Percentiles rank a stretch among this genome's conserved stretches.
These are phyloP conservation scores for Prototheca cutis DNA, from an alignment of 163 green algal genomes.

Conservation along the genomic window DNA sequence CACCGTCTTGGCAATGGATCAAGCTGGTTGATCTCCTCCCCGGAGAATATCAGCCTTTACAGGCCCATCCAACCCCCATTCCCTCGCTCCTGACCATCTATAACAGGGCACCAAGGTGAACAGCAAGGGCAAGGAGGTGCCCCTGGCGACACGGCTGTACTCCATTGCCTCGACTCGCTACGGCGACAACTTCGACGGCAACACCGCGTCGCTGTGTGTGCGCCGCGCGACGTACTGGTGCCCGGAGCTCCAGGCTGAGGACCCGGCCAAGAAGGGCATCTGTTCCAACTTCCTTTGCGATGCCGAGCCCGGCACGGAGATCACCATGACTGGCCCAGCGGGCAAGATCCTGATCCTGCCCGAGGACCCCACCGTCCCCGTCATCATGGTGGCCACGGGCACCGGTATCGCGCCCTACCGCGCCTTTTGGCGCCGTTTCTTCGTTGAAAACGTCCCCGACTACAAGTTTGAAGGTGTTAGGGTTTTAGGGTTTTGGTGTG, in stretches of 20 bases:
- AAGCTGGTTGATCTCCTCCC: too few species aligned
- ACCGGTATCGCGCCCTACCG: slow-evolving; percentile 98
- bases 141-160: slow-evolving; percentile 91
- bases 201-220: slow-evolving; percentile 93
- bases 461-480: slow-evolving; percentile 62
- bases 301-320: slow-evolving; percentile 76
- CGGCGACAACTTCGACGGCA: slow-evolving; percentile 91
- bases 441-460: slow-evolving; percentile 68
- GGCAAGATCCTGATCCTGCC: slow-evolving; percentile 96
- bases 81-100: slow-evolving; percentile 20
- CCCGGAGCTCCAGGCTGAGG: slow-evolving; percentile 78
- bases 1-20: too few species aligned
- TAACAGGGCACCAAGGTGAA: slow-evolving; percentile 88
- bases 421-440: slow-evolving; percentile 89
- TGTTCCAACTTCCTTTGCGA: slow-evolving; percentile 99
- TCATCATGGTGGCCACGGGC: slow-evolving; percentile 97
- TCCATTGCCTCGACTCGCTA: slow-evolving; percentile 96
- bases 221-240: slow-evolving; percentile 85
- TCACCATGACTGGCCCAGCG: slow-evolving; percentile 93
- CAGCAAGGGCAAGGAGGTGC: slow-evolving; percentile 91
- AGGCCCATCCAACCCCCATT: neutral
- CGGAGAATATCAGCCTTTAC: too few species aligned
- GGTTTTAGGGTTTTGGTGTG: too few species aligned
- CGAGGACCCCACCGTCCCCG: slow-evolving; percentile 66
- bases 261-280: slow-evolving; percentile 98